Conservation (phyloP, 257 asterid species). For the Solanum dulcamara region DNA sequence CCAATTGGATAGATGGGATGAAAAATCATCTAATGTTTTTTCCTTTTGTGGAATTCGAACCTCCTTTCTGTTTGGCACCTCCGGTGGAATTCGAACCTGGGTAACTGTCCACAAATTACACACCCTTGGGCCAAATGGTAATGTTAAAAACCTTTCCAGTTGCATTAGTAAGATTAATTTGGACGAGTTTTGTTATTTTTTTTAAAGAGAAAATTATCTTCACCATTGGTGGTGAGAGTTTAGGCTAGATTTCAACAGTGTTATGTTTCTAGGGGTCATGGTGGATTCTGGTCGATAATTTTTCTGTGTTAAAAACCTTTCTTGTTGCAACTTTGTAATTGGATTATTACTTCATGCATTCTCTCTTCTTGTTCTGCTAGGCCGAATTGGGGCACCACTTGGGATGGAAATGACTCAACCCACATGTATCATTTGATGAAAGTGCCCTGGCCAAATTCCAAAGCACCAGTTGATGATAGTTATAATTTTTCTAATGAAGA, state of each 20-base stretch:
- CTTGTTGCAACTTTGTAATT: background rate
- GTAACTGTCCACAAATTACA: background rate
- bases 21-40: too few species aligned
- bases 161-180: background rate
- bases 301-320: too few species aligned
- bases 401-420: background rate
- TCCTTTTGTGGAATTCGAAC: background rate
- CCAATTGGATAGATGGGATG: background rate
- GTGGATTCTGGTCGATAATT: too few species aligned
- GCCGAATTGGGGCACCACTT: background rate
- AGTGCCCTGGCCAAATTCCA: background rate
- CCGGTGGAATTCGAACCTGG: background rate
- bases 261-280: too few species aligned
- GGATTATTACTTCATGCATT: background rate
- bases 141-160: too few species aligned
- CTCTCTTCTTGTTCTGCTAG: background rate
- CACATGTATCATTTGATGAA: background rate
- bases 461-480: background rate
- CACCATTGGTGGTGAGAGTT: background rate
- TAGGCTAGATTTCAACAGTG: background rate
- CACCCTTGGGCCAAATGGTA: too few species aligned
- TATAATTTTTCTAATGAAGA: background rate
- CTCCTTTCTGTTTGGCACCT: too few species aligned
- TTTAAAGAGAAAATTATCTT: fast-evolving
- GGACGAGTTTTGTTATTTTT: background rate